Evolutionary conservation across 2,329 filamentous ascomycete species (phyloP), one percentile per base, ranked within the genome.

Genomic region (Drechslerella stenobrocha): DNA sequence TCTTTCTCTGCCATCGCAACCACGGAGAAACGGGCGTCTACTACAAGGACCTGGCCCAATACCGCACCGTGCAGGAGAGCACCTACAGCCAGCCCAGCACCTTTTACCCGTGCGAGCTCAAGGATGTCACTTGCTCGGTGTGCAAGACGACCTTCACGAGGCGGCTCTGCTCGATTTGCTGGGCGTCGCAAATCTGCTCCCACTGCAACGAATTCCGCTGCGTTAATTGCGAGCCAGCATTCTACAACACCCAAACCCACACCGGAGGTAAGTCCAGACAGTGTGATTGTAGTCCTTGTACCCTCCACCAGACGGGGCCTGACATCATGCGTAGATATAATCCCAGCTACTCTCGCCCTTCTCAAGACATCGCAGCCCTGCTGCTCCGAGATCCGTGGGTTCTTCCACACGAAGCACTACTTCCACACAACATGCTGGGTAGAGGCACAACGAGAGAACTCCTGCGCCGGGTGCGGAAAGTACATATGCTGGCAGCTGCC

Each of bases 1-100:
- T 67, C 35, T 67, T 67, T 15, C 28, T 67, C 3, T 67, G 63
- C 7, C 40, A 55, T 22, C 56, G 55, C 5, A 67, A 67, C 35
- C 63, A 67, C 37, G 23, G 45, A 3, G 28, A 40, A 4, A 52
- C 55, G 13, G 55, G 55, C 2, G 20, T 67, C 6, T 46, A 22
- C 24, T 5, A 23, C n/a, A 6, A 3, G 2, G 61, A 66, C 13
- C 32, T 32, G 4, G 11, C 5, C 2, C 8, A 34, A 1, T 64
- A 42, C 18, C 35, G 15, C 18, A n/a, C 23, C 2, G 9, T 30
- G 18, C n/a, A 23, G 9, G 2, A 40, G 3, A 48, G 34, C 6
- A 20, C 34, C 2, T 45, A 45, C 15, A 37, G 45, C 15, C 7
- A 50, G 2, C 42, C 45, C 11, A 15, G 32, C 2, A 46, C 50